Base-by-base conservation (phyloP, 2,329 filamentous ascomycete species). In the Alternaria triticina region DNA sequence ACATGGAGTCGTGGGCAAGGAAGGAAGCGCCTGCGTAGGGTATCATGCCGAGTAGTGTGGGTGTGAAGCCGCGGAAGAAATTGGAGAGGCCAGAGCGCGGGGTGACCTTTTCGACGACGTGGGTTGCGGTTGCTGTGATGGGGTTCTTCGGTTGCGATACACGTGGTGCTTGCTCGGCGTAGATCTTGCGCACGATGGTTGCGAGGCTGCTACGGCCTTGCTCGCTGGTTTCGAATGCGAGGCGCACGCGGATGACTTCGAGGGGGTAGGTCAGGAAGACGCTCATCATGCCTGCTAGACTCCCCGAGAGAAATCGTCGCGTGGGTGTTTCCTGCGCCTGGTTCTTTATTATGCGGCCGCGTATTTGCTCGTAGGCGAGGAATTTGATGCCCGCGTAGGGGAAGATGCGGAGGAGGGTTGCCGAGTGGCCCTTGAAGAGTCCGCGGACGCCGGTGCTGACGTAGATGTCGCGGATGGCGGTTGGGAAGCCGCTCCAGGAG, bases 381-480 rank as follows among this genome's bases (percentile, higher is more conserved):
- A 99, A 99, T 77, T 99, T 99, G 81, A 98, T 97, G 49, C 92
- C 95, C 15, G 95, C 96, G 79, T 99, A 99, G 6, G 96, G 96
- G 74, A 98, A 99, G 67, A 99, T 97, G 68, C 96, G 90, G 56
- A 98, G 86, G 3, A 99, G 84, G 0, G 96, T 99, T 3, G 94
- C 96, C 5, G 94, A 97, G 79, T 99, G 96, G 7, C 96, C 96
- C 56, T 96, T 91, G 82, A 94, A 99, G 7, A 99, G 86, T 1
- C 96, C 96, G 11, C 85, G 78, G 2, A 87, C 69, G 40, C 96
- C 96, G 66, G 96, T 91, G 49, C 88, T 84, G 23, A 80, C 82
- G 73, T 96, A 92, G 67, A 99, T 98, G 73, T 94, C 91, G 70
- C 87, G 87, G 80, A 98, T 91, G 25, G 96, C 94, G 17, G 86